These are phyloP conservation scores for Neurospora cerealis DNA, from an alignment of 495 filamentous ascomycete genomes.

Conservation along the genomic window DNA sequence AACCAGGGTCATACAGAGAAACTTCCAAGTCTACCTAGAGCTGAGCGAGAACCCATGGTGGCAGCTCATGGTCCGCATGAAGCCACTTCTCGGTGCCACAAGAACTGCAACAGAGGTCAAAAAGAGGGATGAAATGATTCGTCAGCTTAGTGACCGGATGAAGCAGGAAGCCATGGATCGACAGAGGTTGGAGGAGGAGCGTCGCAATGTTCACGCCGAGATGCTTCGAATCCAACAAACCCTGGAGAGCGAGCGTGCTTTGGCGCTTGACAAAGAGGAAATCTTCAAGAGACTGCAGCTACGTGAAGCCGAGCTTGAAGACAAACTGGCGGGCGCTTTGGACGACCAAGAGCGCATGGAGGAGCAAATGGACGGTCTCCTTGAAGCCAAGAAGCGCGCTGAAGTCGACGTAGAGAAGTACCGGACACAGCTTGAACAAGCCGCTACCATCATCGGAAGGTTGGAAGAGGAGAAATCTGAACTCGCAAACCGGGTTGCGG, in stretches of 20 bases:
- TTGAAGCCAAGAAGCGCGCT: constrained; percentile 79
- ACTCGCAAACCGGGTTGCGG: constrained; percentile 52
- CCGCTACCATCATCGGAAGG: constrained; percentile 71
- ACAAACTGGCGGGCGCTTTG: constrained; percentile 86
- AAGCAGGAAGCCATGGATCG: constrained; percentile 63
- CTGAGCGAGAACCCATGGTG: constrained; percentile 94
- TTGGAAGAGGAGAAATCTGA: constrained; percentile 78
- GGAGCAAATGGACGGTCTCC: constrained; percentile 80
- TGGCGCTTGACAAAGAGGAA: constrained; percentile 95
- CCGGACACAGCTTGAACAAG: constrained; percentile 79
- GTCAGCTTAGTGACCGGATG: constrained; percentile 74
- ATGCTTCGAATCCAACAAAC: constrained; percentile 84
- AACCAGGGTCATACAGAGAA: constrained; percentile 86
- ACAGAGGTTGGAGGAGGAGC: constrained; percentile 81
- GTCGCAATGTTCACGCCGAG: constrained; percentile 76
- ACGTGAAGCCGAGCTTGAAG: constrained; percentile 77
- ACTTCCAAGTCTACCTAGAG: constrained; percentile 80
- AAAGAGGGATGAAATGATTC: constrained; percentile 86
- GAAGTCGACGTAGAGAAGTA: constrained; percentile 76
- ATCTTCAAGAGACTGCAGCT: constrained; percentile 92
- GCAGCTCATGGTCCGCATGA: constrained; percentile 91
- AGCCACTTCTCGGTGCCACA: constrained; percentile 84
- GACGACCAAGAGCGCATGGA: constrained; percentile 93
- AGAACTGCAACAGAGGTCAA: constrained; percentile 85
- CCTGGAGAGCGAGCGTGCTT: constrained; percentile 84